Conservation (phyloP, 2,329 filamentous ascomycete genomes). For the Fusarium palustre region DNA sequence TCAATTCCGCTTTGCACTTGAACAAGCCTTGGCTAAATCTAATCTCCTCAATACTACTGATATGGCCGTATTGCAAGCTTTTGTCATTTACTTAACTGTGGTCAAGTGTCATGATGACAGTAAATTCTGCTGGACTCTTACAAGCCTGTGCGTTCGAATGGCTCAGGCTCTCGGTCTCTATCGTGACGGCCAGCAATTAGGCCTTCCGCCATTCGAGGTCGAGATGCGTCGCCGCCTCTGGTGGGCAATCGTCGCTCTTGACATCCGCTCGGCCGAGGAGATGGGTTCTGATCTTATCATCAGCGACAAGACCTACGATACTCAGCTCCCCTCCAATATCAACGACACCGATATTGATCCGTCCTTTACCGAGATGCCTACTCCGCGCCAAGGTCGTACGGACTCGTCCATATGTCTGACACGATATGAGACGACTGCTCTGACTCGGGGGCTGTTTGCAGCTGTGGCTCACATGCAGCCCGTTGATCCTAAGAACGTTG, state of each 20-base stretch:
- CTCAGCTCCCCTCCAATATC: constrained; percentile 38
- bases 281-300: constrained; percentile 39
- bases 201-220: constrained; percentile 34
- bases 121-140: constrained; percentile 36
- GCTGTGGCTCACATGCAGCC: constrained; percentile 34
- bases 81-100: constrained; percentile 36
- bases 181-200: constrained; percentile 34
- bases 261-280: constrained; percentile 36
- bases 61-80: constrained; percentile 37
- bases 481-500: constrained; percentile 26
- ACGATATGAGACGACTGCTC: constrained; percentile 30
- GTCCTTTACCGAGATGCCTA: constrained; percentile 27
- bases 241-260: constrained; percentile 37
- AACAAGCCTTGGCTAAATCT: constrained; percentile 38
- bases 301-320: constrained; percentile 32
- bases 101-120: constrained; percentile 40
- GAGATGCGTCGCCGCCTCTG: constrained; percentile 42
- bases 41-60: constrained; percentile 37
- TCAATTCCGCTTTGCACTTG: constrained; percentile 40
- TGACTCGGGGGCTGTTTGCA: constrained; percentile 31
- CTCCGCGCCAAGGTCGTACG: constrained; percentile 34
- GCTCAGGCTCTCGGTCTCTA: constrained; percentile 38
- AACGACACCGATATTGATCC: constrained; percentile 39
- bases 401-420: constrained; percentile 35
- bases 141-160: constrained; percentile 36